Evolutionary conservation across 2,329 filamentous ascomycete genomes (phyloP).

Genomic region (Dactylellina cionopaga): DNA sequence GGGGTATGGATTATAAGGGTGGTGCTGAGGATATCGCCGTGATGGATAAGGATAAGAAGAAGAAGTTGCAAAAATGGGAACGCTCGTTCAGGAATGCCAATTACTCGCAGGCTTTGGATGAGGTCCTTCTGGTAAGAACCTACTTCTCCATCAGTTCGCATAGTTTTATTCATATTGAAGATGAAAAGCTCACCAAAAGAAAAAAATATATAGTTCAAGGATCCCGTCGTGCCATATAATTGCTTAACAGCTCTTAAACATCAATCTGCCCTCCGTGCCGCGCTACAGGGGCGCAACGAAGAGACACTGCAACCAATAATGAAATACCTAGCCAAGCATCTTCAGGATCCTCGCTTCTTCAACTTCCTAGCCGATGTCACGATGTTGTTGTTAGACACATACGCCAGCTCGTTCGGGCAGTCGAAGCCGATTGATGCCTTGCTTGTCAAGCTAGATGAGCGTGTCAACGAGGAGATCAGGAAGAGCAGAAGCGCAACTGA

Average conservation of each 20-base stretch:
- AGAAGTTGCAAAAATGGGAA: conserved; percentile 81
- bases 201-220: conserved; percentile 47
- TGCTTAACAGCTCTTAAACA: conserved; percentile 86
- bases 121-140: conserved; percentile 67
- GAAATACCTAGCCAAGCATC: conserved; percentile 81
- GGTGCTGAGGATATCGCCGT: conserved; percentile 90
- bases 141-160: too few species aligned
- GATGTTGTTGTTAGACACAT: conserved; percentile 80
- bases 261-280: conserved; percentile 82
- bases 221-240: conserved; percentile 68
- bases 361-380: conserved; percentile 83
- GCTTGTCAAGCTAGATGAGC: conserved; percentile 74
- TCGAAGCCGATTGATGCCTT: conserved; percentile 77
- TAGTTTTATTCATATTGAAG: too few species aligned
- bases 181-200: too few species aligned
- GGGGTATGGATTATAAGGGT: conserved; percentile 81
- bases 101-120: conserved; percentile 81
- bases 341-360: conserved; percentile 84
- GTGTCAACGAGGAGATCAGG: conserved; percentile 81
- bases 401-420: conserved; percentile 79
- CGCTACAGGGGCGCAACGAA: conserved; percentile 83
- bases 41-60: conserved; percentile 74
- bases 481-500: conserved; percentile 82
- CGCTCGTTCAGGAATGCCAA: conserved; percentile 78
- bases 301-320: conserved; percentile 82